These are phyloP conservation scores for Macrocybe sp. DNA, from an alignment of 1,284 basidiomycete species.

Conservation along the genomic window DNA sequence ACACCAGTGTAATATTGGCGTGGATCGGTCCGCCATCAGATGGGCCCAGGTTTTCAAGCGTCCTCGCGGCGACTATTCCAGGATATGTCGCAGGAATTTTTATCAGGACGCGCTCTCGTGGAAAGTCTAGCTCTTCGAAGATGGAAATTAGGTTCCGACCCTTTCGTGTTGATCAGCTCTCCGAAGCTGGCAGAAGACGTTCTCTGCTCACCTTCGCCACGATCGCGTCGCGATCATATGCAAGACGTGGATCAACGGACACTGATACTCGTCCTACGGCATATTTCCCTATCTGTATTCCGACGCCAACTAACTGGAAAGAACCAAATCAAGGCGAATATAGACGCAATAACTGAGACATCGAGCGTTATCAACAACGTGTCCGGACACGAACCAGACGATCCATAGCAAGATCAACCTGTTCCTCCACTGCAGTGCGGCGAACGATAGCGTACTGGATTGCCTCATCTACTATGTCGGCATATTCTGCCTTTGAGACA, in stretches of 20 bases:
- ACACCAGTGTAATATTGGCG: conserved; percentile 30
- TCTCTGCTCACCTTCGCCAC: conserved; percentile 18
- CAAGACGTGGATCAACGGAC: conserved; percentile 29
- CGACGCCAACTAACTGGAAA: conserved; percentile 26
- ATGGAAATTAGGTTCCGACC: conserved; percentile 19
- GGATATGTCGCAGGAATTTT: conserved; percentile 29
- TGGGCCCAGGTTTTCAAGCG: conserved; percentile 16
- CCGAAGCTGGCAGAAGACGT: not conserved
- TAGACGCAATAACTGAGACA: not conserved
- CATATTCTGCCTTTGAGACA: conserved; percentile 25
- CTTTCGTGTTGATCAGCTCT: conserved; percentile 4
- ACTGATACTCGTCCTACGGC: conserved; percentile 29
- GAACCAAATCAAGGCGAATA: not conserved
- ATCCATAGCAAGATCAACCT: conserved; percentile 24
- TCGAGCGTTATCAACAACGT: not conserved
- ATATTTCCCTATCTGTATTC: conserved; percentile 22
- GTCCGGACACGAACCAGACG: conserved; percentile 18
- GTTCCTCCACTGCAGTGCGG: conserved; percentile 13
- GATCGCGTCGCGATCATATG: conserved; percentile 20
- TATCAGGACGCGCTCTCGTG: conserved; percentile 25
- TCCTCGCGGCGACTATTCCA: conserved; percentile 26
- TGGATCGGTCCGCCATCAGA: conserved; percentile 16
- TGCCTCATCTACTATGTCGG: conserved; percentile 22
- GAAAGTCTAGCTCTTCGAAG: conserved; percentile 23
- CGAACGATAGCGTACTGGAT: conserved; percentile 17